Percentiles rank a stretch among this genome's conserved stretches.
Evolutionary conservation across 148 eudicot genomes (phyloP).

Genomic region (Fagopyrum homotropicum): DNA sequence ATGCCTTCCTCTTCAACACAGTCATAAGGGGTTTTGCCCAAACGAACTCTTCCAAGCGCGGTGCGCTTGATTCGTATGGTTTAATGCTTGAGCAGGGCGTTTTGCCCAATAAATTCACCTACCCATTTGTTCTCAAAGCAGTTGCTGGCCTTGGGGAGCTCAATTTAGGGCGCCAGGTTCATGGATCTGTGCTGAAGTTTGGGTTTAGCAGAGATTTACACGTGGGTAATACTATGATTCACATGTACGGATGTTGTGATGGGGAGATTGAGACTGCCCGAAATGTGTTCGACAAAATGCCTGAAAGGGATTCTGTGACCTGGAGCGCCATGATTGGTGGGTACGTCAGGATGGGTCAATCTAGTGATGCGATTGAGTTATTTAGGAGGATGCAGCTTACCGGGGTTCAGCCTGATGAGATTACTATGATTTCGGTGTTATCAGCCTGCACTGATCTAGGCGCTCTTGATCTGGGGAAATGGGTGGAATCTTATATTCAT

Average conservation of each 20-base stretch:
- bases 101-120: slow-evolving; percentile 58
- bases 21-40: slow-evolving; percentile 44
- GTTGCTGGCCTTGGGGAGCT: slow-evolving; percentile 46
- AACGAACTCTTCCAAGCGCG: slow-evolving; percentile 22
- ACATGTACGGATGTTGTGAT: slow-evolving; percentile 46
- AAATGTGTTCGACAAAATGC: slow-evolving; percentile 61
- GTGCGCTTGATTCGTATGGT: slow-evolving; percentile 25
- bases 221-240: slow-evolving; percentile 55
- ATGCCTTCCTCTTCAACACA: slow-evolving; percentile 57
- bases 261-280: slow-evolving; percentile 35
- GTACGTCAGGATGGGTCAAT: slow-evolving; percentile 37
- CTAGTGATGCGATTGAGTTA: slow-evolving; percentile 42
- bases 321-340: slow-evolving; percentile 66
- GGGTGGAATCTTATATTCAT: slow-evolving; percentile 44
- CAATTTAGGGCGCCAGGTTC: slow-evolving; percentile 44
- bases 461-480: slow-evolving; percentile 57
- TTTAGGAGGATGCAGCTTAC: slow-evolving; percentile 52
- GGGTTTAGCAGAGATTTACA: slow-evolving; percentile 46
- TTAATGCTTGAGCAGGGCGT: slow-evolving; percentile 28
- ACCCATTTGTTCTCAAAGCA: slow-evolving; percentile 61
- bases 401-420: slow-evolving; percentile 44
- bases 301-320: slow-evolving; percentile 31
- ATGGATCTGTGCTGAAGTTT: slow-evolving; percentile 42
- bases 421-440: slow-evolving; percentile 54
- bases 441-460: slow-evolving; percentile 66